Evolutionary conservation across 2,329 filamentous ascomycete species (phyloP).

Genomic region (Pseudogymnoascus sp.): DNA sequence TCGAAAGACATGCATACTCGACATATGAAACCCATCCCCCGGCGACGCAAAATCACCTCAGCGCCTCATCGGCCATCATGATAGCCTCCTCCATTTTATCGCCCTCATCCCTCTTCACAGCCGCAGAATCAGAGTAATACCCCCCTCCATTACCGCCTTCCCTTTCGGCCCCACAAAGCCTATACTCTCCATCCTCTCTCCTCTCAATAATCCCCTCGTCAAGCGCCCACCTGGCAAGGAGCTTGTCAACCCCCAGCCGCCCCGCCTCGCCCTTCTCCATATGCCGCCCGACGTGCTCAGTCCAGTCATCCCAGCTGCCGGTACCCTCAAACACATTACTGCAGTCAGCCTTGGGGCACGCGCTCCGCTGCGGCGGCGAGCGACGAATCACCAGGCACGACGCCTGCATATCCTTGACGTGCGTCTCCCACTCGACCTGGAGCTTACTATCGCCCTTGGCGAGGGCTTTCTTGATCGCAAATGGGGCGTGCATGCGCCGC

Average conservation of each 20-base stretch:
- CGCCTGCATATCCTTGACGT: constrained; percentile 61
- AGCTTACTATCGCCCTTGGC: constrained; percentile 49
- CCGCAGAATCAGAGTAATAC: constrained; percentile 25
- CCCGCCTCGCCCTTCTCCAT: constrained; percentile 65
- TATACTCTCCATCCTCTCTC: constrained; percentile 47
- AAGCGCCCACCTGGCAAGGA: constrained; percentile 54
- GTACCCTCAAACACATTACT: constrained; percentile 59
- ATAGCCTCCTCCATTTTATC: constrained; percentile 15
- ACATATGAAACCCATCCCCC: neutral
- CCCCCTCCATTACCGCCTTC: constrained; percentile 23
- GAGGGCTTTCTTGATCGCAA: constrained; percentile 50
- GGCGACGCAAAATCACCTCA: neutral
- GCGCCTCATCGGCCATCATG: constrained; percentile 19
- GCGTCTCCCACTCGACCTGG: constrained; percentile 54
- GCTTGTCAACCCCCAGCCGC: constrained; percentile 46
- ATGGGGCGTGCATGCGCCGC: constrained; percentile 81
- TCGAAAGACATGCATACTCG: neutral
- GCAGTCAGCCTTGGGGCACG: constrained; percentile 66
- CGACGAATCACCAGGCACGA: constrained; percentile 66
- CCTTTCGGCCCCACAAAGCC: constrained; percentile 39
- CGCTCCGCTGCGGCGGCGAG: constrained; percentile 59
- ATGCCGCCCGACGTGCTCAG: constrained; percentile 85
- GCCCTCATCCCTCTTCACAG: constrained; percentile 17
- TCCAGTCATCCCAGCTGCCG: constrained; percentile 79
- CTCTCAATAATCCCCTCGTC: constrained; percentile 55